These are phyloP conservation scores for Coemansia sp. DNA, from an alignment of 192 early-diverging fungal species.

Conservation along the genomic window DNA sequence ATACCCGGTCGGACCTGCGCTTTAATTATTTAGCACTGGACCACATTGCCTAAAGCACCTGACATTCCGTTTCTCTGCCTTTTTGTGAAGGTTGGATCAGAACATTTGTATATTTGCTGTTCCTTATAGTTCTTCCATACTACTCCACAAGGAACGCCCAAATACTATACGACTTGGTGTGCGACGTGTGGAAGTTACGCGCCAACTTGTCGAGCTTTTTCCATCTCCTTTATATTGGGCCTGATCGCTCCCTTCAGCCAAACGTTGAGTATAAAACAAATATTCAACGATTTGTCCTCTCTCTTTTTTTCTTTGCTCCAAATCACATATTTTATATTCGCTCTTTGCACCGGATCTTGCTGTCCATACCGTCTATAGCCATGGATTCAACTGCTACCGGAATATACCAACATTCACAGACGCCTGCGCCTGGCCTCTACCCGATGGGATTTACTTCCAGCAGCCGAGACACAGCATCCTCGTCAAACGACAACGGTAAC, in stretches of 20 bases:
- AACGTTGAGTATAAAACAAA: background rate
- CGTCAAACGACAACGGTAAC: background rate
- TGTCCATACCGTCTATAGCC: background rate
- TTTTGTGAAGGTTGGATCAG: background rate
- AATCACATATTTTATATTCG: background rate
- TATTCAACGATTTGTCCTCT: background rate
- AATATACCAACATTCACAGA: constrained; percentile 25
- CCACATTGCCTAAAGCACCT: background rate
- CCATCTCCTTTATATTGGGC: background rate
- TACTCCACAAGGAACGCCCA: background rate
- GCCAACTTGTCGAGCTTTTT: background rate
- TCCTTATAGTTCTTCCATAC: background rate
- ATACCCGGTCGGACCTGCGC: background rate
- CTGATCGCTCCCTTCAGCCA: background rate
- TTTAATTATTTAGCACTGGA: background rate
- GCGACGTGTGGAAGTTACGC: background rate
- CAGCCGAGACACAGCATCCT: constrained; percentile 4
- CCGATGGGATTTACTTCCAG: constrained; percentile 21
- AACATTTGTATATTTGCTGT: background rate
- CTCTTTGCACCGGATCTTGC: background rate
- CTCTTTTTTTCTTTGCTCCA: background rate
- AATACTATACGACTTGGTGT: background rate
- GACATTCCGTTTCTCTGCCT: background rate
- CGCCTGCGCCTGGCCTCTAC: constrained; percentile 23
- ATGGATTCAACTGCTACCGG: constrained; percentile 34